Evolutionary conservation across 768 basidiomycete species (phyloP), one percentile per base, ranked within the genome.

Genomic region (Amanita molliuscula): DNA sequence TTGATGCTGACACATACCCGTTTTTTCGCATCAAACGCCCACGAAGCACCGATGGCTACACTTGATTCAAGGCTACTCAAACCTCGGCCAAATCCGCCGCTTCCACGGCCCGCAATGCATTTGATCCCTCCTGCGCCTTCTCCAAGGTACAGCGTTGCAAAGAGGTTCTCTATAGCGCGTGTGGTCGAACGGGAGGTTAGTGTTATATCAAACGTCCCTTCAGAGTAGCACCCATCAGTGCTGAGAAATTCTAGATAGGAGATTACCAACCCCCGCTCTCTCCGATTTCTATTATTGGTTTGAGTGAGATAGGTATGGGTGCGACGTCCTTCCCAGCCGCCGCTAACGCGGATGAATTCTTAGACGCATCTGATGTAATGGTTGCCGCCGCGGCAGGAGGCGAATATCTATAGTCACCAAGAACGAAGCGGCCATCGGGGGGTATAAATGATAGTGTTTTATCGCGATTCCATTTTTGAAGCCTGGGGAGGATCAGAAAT

Each of bases 401-500:
- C 8, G 70, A 63, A 61, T 81, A 85, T 23, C 85, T 84, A 60
- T 96, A 97, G 55, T 92, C 87, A 60, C 84, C 77, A 16, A 96
- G 71, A 6, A 76, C 76, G 66, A 96, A 97, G 46, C 77, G 77
- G 3, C 94, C 93, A 58, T 97, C 94, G 4, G 94, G 94, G 5
- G 94, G 94, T 18, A 97, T 79, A 62, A 97, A 97, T 1, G 94
- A 95, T 36, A 97, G 67, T 1, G 74, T 65, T 58, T 79, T 84
- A 59, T 88, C 82, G 34, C 81, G 78, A 20, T 74, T 69, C 86
- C 90, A 96, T 50, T 82, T 81, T 58, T 79, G 82, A 21, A 94
- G 69, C 33, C 92, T 94, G 56, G 16, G 23, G 16, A 20, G 20
- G 42, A 21, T 23, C 47, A 35, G 41, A 35, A 37, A 48, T 52